Evolutionary conservation across 495 filamentous ascomycete species (phyloP).

Genomic region (Niebla homalea): DNA sequence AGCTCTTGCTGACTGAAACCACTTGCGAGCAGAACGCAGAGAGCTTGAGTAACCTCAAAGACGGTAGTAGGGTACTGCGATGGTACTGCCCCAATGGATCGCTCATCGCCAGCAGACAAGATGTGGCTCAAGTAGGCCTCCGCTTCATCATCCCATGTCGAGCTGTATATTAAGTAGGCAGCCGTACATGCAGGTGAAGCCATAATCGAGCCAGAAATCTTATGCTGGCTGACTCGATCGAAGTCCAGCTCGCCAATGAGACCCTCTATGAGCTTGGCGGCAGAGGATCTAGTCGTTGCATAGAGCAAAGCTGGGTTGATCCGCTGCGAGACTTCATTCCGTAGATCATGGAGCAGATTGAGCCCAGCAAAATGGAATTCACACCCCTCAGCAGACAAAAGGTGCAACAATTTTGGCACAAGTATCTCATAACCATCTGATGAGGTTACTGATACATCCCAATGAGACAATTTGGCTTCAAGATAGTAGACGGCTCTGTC

Average conservation of each 20-base stretch:
- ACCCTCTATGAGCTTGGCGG: slow-evolving; percentile 23
- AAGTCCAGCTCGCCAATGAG: slow-evolving; percentile 34
- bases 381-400: slow-evolving; percentile 6
- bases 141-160: slow-evolving; percentile 23
- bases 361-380: slow-evolving; percentile 19
- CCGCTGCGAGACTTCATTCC: slow-evolving; percentile 11
- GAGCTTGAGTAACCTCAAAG: slow-evolving; percentile 30
- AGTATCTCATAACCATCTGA: slow-evolving; percentile 24
- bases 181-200: slow-evolving; percentile 36
- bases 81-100: slow-evolving; percentile 18
- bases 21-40: slow-evolving; percentile 12
- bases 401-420: slow-evolving; percentile 18
- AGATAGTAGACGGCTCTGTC: slow-evolving; percentile 14
- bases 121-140: slow-evolving; percentile 19
- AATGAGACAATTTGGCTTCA: slow-evolving; percentile 15
- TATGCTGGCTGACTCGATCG: slow-evolving; percentile 31
- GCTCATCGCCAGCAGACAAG: slow-evolving; percentile 2
- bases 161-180: slow-evolving; percentile 28
- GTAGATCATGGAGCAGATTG: slow-evolving; percentile 9
- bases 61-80: slow-evolving; percentile 24
- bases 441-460: slow-evolving; percentile 19
- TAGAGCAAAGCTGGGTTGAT: slow-evolving; percentile 27
- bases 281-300: slow-evolving; percentile 23
- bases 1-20: not conserved
- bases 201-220: slow-evolving; percentile 30